Conservation (phyloP, 2,329 filamentous ascomycete species). For the Fonsecaea erecta region DNA sequence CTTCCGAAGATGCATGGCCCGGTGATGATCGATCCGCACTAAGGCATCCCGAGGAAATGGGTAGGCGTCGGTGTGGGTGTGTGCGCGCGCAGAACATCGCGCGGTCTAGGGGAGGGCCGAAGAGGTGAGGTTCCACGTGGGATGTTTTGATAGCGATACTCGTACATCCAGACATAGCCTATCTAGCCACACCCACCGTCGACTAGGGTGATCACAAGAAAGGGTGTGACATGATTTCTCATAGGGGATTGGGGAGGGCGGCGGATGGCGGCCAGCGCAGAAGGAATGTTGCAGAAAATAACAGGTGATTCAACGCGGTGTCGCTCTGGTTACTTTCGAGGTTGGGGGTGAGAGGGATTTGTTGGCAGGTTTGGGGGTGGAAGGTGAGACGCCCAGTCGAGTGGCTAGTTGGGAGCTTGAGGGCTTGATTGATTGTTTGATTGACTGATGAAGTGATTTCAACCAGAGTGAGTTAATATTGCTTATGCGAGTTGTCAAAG, state of each 20-base stretch:
- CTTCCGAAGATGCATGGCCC: not conserved
- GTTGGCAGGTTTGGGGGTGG: not conserved
- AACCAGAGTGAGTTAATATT: not conserved
- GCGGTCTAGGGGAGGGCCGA: not conserved
- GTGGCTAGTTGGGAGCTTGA: not conserved
- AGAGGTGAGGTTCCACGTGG: constrained; percentile 9
- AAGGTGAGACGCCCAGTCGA: not conserved
- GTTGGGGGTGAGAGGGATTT: not conserved
- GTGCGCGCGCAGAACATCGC: not conserved
- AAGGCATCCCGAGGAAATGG: constrained; percentile 2
- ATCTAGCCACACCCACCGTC: not conserved
- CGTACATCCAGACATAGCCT: not conserved
- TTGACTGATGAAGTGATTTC: not conserved
- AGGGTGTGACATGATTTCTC: not conserved
- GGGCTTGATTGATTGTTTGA: not conserved
- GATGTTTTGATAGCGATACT: constrained; percentile 2
- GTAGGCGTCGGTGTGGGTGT: not conserved
- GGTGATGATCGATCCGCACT: constrained; percentile 1
- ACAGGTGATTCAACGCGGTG: not conserved
- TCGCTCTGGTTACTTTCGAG: not conserved
- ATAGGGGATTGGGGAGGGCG: not conserved
- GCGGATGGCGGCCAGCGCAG: not conserved
- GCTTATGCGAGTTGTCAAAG: constrained; percentile 5
- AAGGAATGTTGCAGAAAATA: not conserved
- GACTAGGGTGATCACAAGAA: not conserved